A percentile compares a stretch with the other conserved stretches of the same genome.
Evolutionary conservation across 2,329 filamentous ascomycete species (phyloP).

Genomic region (Aspergillus spinulosporus): DNA sequence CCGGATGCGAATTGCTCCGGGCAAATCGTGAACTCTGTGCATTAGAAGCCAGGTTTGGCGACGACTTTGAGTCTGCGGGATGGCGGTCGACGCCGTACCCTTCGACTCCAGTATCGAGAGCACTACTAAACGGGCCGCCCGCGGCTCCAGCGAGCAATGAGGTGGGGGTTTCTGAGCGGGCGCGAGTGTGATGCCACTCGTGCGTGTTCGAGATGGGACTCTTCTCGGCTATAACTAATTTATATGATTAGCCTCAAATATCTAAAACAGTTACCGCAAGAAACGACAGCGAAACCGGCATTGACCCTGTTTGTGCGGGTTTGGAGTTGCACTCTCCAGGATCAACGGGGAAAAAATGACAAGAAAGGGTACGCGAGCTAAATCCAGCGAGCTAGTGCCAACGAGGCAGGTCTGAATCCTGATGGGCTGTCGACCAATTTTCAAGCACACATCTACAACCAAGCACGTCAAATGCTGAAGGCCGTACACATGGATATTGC

Average conservation of each 20-base stretch:
- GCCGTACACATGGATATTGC: conserved; percentile 9
- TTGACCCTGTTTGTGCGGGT: conserved; percentile 11
- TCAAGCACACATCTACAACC: conserved; percentile 8
- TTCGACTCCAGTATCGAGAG: conserved; percentile 38
- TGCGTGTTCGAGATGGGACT: conserved; percentile 46
- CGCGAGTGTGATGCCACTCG: conserved; percentile 66
- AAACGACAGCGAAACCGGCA: conserved; percentile 5
- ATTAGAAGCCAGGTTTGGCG: conserved; percentile 40
- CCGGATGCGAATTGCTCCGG: conserved; percentile 51
- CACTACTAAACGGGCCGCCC: conserved; percentile 35
- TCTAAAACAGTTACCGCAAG: conserved; percentile 4
- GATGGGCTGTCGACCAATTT: background rate
- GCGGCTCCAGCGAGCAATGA: conserved; percentile 54
- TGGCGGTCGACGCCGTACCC: conserved; percentile 35
- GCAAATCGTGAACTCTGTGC: conserved; percentile 45
- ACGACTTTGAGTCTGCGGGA: conserved; percentile 32
- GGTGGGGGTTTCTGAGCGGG: conserved; percentile 66
- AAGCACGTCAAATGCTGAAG: conserved; percentile 1
- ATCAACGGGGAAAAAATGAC: conserved; percentile 22
- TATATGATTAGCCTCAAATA: conserved; percentile 15
- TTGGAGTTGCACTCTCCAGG: conserved; percentile 14
- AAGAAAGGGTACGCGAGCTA: conserved; percentile 31
- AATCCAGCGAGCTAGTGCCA: conserved; percentile 27
- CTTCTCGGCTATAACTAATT: conserved; percentile 28
- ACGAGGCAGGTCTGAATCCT: conserved; percentile 26